Percentiles rank a stretch among this genome's conserved stretches.
Evolutionary conservation across 2,329 filamentous ascomycete species (phyloP).

Genomic region (Phaeosphaeriaceae sp.): DNA sequence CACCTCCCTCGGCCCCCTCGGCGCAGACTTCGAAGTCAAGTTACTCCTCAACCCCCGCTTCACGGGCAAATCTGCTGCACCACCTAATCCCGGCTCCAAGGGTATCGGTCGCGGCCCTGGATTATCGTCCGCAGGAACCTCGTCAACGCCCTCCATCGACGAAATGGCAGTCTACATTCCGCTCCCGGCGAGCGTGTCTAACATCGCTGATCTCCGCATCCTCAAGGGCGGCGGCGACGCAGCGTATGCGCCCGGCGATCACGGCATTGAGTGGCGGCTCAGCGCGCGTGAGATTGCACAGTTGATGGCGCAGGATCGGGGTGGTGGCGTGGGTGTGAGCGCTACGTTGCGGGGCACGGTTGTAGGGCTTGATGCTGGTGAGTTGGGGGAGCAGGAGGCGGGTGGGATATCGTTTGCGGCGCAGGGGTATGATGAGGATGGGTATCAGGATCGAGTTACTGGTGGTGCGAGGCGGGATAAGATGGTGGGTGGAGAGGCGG

Average conservation of each 20-base stretch:
- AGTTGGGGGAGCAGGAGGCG: constrained; percentile 64
- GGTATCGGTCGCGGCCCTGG: constrained; percentile 25
- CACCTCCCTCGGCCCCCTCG: constrained; percentile 75
- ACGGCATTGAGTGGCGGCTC: constrained; percentile 81
- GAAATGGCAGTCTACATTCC: constrained; percentile 80
- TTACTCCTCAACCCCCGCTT: constrained; percentile 68
- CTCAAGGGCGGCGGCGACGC: constrained; percentile 83
- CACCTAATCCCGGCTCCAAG: constrained; percentile 41
- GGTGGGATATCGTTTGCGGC: constrained; percentile 13
- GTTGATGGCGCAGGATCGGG: constrained; percentile 45
- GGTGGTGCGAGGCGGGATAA: too few relatives aligned
- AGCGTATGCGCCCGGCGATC: constrained; percentile 75
- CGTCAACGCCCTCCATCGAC: constrained; percentile 62
- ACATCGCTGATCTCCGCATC: constrained; percentile 80
- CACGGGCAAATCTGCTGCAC: constrained; percentile 44
- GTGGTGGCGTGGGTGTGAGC: constrained; percentile 48
- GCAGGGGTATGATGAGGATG: background rate
- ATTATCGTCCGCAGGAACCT: constrained; percentile 43
- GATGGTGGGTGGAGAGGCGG: too few relatives aligned
- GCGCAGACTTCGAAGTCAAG: constrained; percentile 88
- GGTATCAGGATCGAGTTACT: too few relatives aligned
- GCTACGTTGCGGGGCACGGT: too few relatives aligned
- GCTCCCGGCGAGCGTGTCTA: constrained; percentile 78
- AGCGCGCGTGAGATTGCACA: constrained; percentile 73
- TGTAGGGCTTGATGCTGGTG: too few relatives aligned